phyloP scores from a whole-genome alignment of 176 grass and related monocot species.

The Avena insularis region DNA sequence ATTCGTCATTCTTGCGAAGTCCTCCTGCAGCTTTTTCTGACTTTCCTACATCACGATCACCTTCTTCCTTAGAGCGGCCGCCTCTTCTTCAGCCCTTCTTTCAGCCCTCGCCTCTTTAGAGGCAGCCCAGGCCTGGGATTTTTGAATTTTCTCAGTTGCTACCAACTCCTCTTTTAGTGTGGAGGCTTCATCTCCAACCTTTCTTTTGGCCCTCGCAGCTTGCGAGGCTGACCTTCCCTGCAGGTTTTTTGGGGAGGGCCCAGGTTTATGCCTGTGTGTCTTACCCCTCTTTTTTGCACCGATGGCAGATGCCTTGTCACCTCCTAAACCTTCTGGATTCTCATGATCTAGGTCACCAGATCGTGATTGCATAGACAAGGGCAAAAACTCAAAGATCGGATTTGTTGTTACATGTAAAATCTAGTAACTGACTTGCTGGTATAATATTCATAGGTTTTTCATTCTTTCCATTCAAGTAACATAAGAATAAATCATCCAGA shows the following conservation, averaged over 20 bases:
- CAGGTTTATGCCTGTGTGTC: background rate
- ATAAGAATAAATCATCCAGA: slow-evolving; percentile 24
- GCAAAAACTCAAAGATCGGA: background rate
- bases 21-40: slow-evolving; percentile 52
- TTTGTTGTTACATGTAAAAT: slow-evolving; percentile 14
- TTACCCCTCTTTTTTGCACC: background rate
- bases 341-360: slow-evolving; percentile 22
- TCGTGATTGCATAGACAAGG: slow-evolving; percentile 11
- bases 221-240: slow-evolving; percentile 6
- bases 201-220: slow-evolving; percentile 12
- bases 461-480: slow-evolving; percentile 9
- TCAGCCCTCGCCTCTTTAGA: slow-evolving; percentile 49
- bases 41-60: slow-evolving; percentile 56
- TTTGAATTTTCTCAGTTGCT: slow-evolving; percentile 7
- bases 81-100: slow-evolving; percentile 53
- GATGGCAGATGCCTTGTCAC: background rate
- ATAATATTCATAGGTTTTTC: background rate
- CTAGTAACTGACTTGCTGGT: slow-evolving; percentile 5
- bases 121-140: background rate
- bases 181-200: slow-evolving; percentile 23
- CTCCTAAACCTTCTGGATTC: background rate
- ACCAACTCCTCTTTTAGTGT: background rate
- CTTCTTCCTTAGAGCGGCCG: slow-evolving; percentile 51
- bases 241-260: slow-evolving; percentile 1
- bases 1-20: slow-evolving; percentile 39